Conservation (phyloP, 495 filamentous ascomycete species). For the Viridothelium virens region DNA sequence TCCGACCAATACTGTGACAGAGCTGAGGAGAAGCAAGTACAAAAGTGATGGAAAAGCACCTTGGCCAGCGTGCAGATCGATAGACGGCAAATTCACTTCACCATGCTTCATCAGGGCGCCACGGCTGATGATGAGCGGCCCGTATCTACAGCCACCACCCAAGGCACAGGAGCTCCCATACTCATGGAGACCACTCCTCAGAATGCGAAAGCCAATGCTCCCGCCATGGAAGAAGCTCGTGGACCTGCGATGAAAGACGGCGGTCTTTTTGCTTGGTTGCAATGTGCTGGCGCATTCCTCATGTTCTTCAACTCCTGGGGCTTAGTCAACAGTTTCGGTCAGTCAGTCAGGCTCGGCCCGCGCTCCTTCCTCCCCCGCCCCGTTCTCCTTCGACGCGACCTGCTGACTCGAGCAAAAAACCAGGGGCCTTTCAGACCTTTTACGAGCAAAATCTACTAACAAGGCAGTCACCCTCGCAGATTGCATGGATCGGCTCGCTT, state of each 20-base stretch:
- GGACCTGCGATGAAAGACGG: constrained; percentile 38
- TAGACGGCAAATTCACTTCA: neutral
- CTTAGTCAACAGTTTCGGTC: constrained; percentile 31
- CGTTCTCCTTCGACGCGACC: neutral
- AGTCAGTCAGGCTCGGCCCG: constrained; percentile 18
- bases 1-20: neutral
- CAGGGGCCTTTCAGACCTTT: constrained; percentile 65
- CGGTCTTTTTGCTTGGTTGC: constrained; percentile 58
- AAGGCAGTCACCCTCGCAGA: constrained; percentile 36
- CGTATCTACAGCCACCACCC: neutral
- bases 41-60: neutral
- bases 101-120: neutral
- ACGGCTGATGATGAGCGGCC: neutral
- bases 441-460: constrained; percentile 47
- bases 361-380: neutral
- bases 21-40: neutral
- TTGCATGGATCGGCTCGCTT: constrained; percentile 52
- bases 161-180: neutral
- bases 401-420: constrained; percentile 40
- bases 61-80: neutral
- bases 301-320: constrained; percentile 62
- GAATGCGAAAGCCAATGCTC: neutral
- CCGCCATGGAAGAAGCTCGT: neutral
- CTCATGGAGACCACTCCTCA: neutral
- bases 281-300: constrained; percentile 55